Conservation (phyloP, 371 early-diverging fungal genomes). For the Rhizopus arrhizus region DNA sequence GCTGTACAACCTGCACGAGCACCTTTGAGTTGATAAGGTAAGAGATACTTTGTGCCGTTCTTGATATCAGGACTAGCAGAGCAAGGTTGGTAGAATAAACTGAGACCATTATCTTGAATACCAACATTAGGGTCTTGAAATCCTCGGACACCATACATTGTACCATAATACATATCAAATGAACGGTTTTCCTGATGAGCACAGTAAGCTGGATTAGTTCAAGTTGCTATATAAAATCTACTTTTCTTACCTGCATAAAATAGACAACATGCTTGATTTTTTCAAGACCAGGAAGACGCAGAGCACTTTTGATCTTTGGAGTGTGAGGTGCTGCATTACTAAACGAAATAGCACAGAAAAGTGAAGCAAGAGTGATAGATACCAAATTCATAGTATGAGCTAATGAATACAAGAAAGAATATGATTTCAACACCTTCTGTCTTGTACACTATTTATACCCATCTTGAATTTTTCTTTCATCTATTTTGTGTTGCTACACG, state of each 20-base stretch:
- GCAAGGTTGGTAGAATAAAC: slow-evolving; percentile 28
- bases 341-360: slow-evolving; percentile 1
- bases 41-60: slow-evolving; percentile 29
- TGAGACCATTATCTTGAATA: slow-evolving; percentile 32
- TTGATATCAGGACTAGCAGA: slow-evolving; percentile 23
- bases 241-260: slow-evolving; percentile 29
- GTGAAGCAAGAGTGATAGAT: slow-evolving; percentile 11
- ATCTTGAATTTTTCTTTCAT: neutral
- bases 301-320: neutral
- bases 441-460: neutral
- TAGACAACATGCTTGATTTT: slow-evolving; percentile 34
- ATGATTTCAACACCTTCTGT: neutral
- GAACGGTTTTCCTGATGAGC: slow-evolving; percentile 20
- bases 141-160: slow-evolving; percentile 28
- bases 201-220: no score
- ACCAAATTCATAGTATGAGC: slow-evolving; percentile 15
- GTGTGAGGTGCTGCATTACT: slow-evolving; percentile 1
- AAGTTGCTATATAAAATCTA: neutral
- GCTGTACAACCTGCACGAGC: slow-evolving; percentile 27
- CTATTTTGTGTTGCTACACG: no score
- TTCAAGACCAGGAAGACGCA: slow-evolving; percentile 18
- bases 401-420: neutral
- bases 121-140: slow-evolving; percentile 31
- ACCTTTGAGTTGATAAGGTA: slow-evolving; percentile 30
- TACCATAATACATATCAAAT: slow-evolving; percentile 25